phyloP scores from a whole-genome alignment of 306 rosid species.

The Prunus mume region DNA sequence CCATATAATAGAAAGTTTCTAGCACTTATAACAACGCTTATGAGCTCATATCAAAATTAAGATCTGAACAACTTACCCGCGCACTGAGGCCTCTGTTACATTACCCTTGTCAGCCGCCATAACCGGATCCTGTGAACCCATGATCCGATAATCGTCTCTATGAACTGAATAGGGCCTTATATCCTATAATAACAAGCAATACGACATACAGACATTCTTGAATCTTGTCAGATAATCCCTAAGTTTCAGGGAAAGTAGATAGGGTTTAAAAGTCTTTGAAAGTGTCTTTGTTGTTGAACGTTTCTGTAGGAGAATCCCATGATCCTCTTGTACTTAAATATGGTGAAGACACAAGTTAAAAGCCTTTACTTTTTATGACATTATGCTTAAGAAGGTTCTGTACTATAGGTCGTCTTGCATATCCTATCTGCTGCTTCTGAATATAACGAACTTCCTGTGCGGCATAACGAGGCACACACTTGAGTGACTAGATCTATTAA shows the following conservation, averaged over 20 bases:
- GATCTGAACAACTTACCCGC: slow-evolving; percentile 31
- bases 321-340: too few species aligned
- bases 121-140: slow-evolving; percentile 53
- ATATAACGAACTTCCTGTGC: slow-evolving; percentile 94
- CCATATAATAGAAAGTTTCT: neutral
- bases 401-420: slow-evolving; percentile 76
- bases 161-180: slow-evolving; percentile 18
- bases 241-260: too few species aligned
- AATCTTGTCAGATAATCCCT: too few species aligned
- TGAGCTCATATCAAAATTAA: neutral
- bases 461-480: slow-evolving; percentile 58
- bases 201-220: slow-evolving; percentile 6
- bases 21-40: neutral
- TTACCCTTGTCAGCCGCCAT: slow-evolving; percentile 28
- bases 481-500: too few species aligned
- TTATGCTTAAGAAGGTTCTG: slow-evolving; percentile 8
- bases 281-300: too few species aligned
- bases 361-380: neutral
- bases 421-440: slow-evolving; percentile 87
- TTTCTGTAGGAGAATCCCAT: too few species aligned
- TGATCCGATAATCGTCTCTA: slow-evolving; percentile 6
- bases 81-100: slow-evolving; percentile 29
- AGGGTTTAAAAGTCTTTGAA: too few species aligned
- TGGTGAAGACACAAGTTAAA: too few species aligned
- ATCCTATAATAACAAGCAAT: slow-evolving; percentile 23